A percentile compares a stretch with the other conserved stretches of the same genome.
Evolutionary conservation across 371 early-diverging fungal genomes (phyloP).

Genomic region (Dentiscutata heterogama): DNA sequence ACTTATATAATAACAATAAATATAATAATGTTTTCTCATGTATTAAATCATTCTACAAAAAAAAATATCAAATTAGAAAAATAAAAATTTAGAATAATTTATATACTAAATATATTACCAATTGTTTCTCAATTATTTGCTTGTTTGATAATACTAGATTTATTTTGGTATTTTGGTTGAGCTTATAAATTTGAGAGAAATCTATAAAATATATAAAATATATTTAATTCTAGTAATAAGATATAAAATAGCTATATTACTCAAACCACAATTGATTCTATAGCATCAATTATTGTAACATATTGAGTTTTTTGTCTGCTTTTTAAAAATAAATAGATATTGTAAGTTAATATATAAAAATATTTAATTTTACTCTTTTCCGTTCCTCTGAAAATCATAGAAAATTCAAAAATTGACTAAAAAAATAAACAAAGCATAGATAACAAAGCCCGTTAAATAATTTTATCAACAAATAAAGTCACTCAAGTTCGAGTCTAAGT

Average conservation of each 20-base stretch:
- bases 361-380: too few relatives aligned
- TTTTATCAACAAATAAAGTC: too few relatives aligned
- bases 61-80: neutral
- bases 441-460: too few relatives aligned
- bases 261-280: neutral
- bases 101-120: constrained; percentile 2
- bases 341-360: too few relatives aligned
- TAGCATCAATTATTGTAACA: neutral
- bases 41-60: constrained; percentile 2
- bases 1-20: constrained; percentile 7
- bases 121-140: constrained; percentile 1
- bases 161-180: neutral
- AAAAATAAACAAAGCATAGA: too few relatives aligned
- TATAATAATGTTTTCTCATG: neutral
- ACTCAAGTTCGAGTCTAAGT: too few relatives aligned
- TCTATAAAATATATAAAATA: constrained; percentile 1
- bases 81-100: neutral
- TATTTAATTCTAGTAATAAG: neutral
- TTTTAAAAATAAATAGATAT: constrained; percentile 2
- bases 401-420: too few relatives aligned
- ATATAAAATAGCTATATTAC: neutral
- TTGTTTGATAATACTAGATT: constrained; percentile 15
- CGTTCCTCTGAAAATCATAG: too few relatives aligned
- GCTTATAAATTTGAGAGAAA: constrained; percentile 17
- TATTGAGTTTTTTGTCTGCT: neutral